phyloP scores from a whole-genome alignment of 805 yeast species.

The Ogataea polymorpha region DNA sequence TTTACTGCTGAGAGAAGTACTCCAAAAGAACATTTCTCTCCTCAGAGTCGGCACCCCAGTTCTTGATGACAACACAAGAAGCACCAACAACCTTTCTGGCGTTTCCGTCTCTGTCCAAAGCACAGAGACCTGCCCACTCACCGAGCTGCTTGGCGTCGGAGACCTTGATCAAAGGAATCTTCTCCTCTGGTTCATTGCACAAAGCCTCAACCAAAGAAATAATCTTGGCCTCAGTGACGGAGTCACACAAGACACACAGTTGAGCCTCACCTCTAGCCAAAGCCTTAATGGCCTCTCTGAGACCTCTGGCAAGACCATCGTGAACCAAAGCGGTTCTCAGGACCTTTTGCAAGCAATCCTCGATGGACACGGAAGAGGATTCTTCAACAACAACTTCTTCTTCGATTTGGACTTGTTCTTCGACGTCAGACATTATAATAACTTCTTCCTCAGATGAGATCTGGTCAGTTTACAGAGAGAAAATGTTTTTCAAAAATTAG shows the following conservation, averaged over 20 bases:
- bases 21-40: slow-evolving; percentile 95
- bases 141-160: slow-evolving; percentile 99
- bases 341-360: slow-evolving; percentile 97
- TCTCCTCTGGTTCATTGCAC: slow-evolving; percentile 95
- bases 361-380: slow-evolving; percentile 88
- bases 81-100: slow-evolving; percentile 99
- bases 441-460: slow-evolving; percentile 40
- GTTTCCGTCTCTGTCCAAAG: slow-evolving; percentile 99
- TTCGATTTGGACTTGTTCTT: slow-evolving; percentile 81
- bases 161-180: slow-evolving; percentile 98
- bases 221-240: slow-evolving; percentile 97
- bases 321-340: slow-evolving; percentile 96
- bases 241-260: slow-evolving; percentile 94
- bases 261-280: slow-evolving; percentile 96
- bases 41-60: slow-evolving; percentile 99
- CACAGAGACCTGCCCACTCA: slow-evolving; percentile 99
- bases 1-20: slow-evolving; percentile 87
- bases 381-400: slow-evolving; percentile 76
- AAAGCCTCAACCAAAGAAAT: slow-evolving; percentile 98
- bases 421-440: slow-evolving; percentile 81
- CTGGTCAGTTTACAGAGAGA: slow-evolving; percentile 35
- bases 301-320: slow-evolving; percentile 99
- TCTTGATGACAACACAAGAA: slow-evolving; percentile 98
- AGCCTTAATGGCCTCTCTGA: slow-evolving; percentile 99
- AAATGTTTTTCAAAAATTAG: slow-evolving; percentile 7